Evolutionary conservation across 2,329 filamentous ascomycete species (phyloP), one percentile per base, ranked within the genome.

Genomic region (Cadophora sp.): DNA sequence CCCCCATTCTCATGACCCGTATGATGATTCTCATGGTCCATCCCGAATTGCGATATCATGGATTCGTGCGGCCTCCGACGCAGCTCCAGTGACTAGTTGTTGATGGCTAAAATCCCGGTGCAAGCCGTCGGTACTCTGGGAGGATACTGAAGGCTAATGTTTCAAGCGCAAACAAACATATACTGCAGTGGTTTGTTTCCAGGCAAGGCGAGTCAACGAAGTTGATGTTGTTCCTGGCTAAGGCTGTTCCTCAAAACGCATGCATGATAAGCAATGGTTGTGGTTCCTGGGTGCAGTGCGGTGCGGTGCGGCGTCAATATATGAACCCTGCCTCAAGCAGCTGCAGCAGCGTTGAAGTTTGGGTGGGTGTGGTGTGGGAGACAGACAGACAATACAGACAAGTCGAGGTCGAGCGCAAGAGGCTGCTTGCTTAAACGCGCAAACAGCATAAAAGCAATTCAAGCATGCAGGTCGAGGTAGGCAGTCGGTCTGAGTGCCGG

Each of bases 21-120:
- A 61, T 69, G 66, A 69, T 77, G 72, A 50, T 75, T 70, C 55
- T 77, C 74, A 66, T 78, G 74, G 60, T 78, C 75, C 75, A 78
- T 76, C 13, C 73, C 75, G 63, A 76, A 75, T 65, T 77, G 76
- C 62, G 74, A 72, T 74, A 78, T 77, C 72, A 76, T 77, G 58
- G 75, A 75, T 59, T 78, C 74, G 72, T 79, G 78, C 76, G 78
- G 78, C 68, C 63, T 75, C 64, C 8, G 45, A 45, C 16, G 9
- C 39, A 48, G 20, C 30, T 55, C 59, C 20, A 14, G 20, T 64
- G 8, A 30, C 59, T 22, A 36, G 43, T 22, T 51, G 27, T 62
- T 18, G 43, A 16, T 43, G n/a, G 56, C 36, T 24, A 22, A 55
- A 51, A 14, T 24, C 11, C 60, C 9, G 11, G 61, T 56, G 36